Evolutionary conservation across 1,284 basidiomycete genomes (phyloP).

Genomic region (Ustilago tritici): DNA sequence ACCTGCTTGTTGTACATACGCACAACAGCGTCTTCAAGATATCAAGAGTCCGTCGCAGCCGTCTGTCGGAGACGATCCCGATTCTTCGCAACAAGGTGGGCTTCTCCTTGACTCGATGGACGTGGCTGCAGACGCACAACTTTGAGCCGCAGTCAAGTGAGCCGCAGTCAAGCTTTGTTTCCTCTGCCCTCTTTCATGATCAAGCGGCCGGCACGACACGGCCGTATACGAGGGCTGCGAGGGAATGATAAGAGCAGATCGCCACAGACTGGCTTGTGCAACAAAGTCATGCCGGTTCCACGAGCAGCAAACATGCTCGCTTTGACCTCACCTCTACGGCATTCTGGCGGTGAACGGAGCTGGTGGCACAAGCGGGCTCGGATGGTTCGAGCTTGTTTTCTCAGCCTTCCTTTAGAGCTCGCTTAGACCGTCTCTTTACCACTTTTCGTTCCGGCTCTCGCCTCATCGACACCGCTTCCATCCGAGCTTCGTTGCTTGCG

Average conservation of each 20-base stretch:
- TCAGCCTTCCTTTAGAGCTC: conserved; percentile 2
- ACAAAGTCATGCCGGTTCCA: not conserved
- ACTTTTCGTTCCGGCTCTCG: not conserved
- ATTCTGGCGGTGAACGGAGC: not conserved
- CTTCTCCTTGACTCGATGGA: conserved; percentile 2
- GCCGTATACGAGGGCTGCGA: not conserved
- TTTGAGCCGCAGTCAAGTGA: too few relatives aligned
- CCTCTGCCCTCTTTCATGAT: not conserved
- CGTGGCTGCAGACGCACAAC: not conserved
- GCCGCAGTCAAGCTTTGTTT: too few relatives aligned
- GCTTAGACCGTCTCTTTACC: conserved; percentile 2
- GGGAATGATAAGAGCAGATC: not conserved
- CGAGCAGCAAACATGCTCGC: not conserved
- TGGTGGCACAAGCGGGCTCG: not conserved
- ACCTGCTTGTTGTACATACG: not conserved
- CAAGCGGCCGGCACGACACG: conserved; percentile 8
- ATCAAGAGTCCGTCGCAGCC: too few relatives aligned
- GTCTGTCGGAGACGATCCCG: not conserved
- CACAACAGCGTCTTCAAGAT: not conserved
- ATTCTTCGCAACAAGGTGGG: conserved; percentile 1
- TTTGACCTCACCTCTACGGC: not conserved
- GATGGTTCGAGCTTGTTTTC: conserved; percentile 7
- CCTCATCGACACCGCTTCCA: conserved; percentile 6
- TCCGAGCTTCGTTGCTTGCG: conserved; percentile 1
- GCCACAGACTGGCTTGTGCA: conserved; percentile 11